Evolutionary conservation across 2,329 filamentous ascomycete species (phyloP), one percentile per base, ranked within the genome.

Genomic region (Exophiala mesophila): DNA sequence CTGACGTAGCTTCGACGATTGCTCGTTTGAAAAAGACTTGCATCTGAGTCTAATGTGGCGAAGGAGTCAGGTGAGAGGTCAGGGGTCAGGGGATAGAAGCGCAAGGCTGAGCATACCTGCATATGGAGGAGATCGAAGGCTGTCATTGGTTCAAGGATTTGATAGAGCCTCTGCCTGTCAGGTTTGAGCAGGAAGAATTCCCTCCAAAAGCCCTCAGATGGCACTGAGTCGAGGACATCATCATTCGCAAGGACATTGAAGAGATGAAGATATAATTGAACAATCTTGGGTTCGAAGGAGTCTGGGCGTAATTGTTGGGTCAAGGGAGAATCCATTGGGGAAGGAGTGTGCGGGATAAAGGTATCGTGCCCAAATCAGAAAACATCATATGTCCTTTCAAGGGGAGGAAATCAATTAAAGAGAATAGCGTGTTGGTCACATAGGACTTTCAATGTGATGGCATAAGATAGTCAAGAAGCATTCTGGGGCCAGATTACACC

Each of bases 171-270:
- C 3, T 72, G 63, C 41, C 78, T 75, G 60, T 96, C 88, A 16
- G 90, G 89, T 50, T 81, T 82, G 45, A 96, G 73, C 26, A 98
- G 76, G 64, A 98, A 98, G 68, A 98, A 88, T 66, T 96, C 92
- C 54, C 80, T 77, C 92, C 92, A 98, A 68, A 96, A 98, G 31
- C 88, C 90, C 47, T 95, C 88, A 1, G 86, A 78, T 49, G 88
- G 83, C 38, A 71, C 65, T 45, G 80, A 76, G 47, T 84, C 76
- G 41, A 80, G 76, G 52, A 83, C 78, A 68, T 85, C 47, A 31
- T 41, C 44, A 20, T 54, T 45, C 6, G 40, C 36, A 19, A 59
- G 43, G 65, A 78, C 75, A 57, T 68, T 69, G 72, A 97, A 90
- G 15, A 97, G 72, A 53, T 78, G 76, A 58, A 89, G 80, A 67